Evolutionary conservation across 306 rosid genomes (phyloP).

Genomic region (Cucumis cinereus): DNA sequence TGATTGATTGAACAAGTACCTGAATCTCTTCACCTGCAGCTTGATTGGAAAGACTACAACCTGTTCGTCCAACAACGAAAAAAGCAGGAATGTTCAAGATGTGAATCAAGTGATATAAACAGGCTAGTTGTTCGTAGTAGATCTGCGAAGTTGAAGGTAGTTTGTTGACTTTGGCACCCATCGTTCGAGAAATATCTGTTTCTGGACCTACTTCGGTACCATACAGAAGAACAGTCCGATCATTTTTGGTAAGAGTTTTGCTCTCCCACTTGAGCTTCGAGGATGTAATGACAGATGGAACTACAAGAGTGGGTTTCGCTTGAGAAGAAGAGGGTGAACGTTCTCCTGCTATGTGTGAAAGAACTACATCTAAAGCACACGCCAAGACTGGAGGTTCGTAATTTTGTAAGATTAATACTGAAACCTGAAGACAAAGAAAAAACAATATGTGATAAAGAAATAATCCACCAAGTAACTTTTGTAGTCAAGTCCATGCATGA

Average conservation of each 20-base stretch:
- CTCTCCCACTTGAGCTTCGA: conserved; percentile 46
- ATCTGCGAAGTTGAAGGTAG: conserved; percentile 34
- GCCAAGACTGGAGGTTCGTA: conserved; percentile 61
- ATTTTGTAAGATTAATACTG: conserved; percentile 46
- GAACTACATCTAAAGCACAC: conserved; percentile 63
- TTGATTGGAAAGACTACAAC: conserved; percentile 24
- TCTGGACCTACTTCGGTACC: conserved; percentile 47
- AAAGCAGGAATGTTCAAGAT: conserved; percentile 43
- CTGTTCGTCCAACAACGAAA: conserved; percentile 41
- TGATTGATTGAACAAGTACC: conserved; percentile 24
- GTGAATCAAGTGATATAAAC: conserved; percentile 53
- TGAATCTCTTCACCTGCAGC: conserved; percentile 26
- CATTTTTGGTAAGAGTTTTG: conserved; percentile 21
- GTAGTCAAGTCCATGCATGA: neutral
- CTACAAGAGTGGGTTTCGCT: conserved; percentile 34
- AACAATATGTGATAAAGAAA: neutral
- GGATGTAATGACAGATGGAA: conserved; percentile 42
- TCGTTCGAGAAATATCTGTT: conserved; percentile 24
- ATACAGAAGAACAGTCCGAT: conserved; percentile 21
- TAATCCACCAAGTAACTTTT: neutral
- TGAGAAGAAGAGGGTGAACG: conserved; percentile 22
- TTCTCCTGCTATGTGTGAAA: conserved; percentile 28
- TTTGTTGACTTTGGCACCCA: conserved; percentile 37
- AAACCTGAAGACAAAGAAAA: conserved; percentile 34
- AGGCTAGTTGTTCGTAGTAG: conserved; percentile 52